Conservation (phyloP, 1,284 basidiomycete genomes). For the Rhodotorula glutinis region DNA sequence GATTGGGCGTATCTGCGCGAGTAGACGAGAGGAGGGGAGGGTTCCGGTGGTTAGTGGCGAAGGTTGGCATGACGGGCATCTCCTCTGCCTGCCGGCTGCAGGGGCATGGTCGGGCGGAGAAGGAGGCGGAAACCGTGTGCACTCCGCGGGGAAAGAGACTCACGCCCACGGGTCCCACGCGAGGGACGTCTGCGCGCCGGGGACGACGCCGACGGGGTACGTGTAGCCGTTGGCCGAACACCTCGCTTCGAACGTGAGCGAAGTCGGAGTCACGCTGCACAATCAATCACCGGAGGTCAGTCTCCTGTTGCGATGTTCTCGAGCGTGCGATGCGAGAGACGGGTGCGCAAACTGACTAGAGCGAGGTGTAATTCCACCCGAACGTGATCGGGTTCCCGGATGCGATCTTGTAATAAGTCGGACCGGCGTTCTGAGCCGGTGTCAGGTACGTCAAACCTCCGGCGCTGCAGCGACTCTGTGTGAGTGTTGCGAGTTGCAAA, state of each 20-base stretch:
- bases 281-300: neutral
- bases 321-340: neutral
- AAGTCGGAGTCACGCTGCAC: conserved; percentile 58
- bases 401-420: conserved; percentile 84
- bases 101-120: too few relatives aligned
- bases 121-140: too few relatives aligned
- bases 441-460: conserved; percentile 70
- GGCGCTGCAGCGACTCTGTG: conserved; percentile 45
- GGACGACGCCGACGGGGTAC: conserved; percentile 78
- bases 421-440: conserved; percentile 67
- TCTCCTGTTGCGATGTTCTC: too few relatives aligned
- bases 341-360: conserved; percentile 50
- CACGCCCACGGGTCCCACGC: conserved; percentile 72
- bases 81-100: too few relatives aligned
- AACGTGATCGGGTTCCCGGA: conserved; percentile 69
- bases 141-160: conserved; percentile 1
- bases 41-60: neutral
- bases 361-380: conserved; percentile 81
- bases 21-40: neutral
- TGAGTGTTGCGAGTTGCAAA: neutral
- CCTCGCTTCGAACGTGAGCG: conserved; percentile 74
- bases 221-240: conserved; percentile 77
- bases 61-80: too few relatives aligned
- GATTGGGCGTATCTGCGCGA: conserved; percentile 59
- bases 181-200: conserved; percentile 64